Conservation (phyloP, 768 basidiomycete genomes). For the Mycena metata region DNA sequence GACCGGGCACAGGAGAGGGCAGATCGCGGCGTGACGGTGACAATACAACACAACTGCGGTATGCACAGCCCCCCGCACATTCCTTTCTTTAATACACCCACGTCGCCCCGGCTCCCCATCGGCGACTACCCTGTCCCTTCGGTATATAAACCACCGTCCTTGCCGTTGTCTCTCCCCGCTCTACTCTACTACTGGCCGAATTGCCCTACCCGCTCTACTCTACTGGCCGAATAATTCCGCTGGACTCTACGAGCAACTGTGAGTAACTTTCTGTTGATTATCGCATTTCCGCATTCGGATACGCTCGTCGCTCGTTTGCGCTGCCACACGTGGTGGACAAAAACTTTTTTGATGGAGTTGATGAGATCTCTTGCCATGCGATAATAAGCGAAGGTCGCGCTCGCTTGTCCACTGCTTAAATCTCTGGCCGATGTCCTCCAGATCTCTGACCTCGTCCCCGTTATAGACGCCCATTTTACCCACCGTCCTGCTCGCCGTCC, state of each 20-base stretch:
- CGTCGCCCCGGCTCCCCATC: constrained; percentile 30
- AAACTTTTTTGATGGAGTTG: constrained; percentile 23
- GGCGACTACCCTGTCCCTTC: constrained; percentile 6
- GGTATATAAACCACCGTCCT: constrained; percentile 24
- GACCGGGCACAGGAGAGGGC: no score
- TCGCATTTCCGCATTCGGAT: constrained; percentile 16
- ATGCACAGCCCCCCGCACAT: no score
- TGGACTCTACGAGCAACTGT: background rate
- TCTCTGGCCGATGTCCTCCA: constrained; percentile 20
- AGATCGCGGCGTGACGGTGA: no score
- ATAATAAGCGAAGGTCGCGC: constrained; percentile 9
- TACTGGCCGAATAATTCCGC: constrained; percentile 32
- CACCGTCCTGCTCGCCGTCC: constrained; percentile 20
- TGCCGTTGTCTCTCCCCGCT: background rate
- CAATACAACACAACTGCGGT: no score
- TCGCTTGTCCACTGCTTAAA: constrained; percentile 24
- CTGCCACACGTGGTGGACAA: constrained; percentile 16
- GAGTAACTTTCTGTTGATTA: no score
- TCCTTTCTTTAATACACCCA: constrained; percentile 23
- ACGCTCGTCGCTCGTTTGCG: constrained; percentile 3
- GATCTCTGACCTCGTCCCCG: constrained; percentile 35
- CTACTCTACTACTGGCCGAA: constrained; percentile 4
- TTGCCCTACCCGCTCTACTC: no score
- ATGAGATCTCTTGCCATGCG: background rate
- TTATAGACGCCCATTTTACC: constrained; percentile 28